phyloP scores from a whole-genome alignment of 1,139 yeast genomes.

The Yarrowia galli region DNA sequence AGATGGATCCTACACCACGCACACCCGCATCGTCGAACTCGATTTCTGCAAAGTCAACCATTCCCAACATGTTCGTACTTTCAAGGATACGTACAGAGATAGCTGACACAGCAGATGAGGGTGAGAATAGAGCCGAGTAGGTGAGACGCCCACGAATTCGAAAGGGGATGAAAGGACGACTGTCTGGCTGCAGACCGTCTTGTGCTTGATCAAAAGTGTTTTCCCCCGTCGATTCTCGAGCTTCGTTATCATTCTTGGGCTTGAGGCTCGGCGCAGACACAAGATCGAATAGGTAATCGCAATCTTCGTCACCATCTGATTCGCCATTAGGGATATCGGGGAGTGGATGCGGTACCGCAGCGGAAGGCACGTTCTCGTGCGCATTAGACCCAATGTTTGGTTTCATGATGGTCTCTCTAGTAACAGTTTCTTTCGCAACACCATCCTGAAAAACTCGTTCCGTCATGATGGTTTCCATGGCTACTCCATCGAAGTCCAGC shows the following conservation, averaged over 20 bases:
- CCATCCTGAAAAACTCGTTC: slow-evolving; percentile 25
- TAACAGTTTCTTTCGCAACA: slow-evolving; percentile 8
- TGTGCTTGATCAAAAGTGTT: neutral
- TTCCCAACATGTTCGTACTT: slow-evolving; percentile 26
- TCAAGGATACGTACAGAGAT: slow-evolving; percentile 23
- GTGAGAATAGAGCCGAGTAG: slow-evolving; percentile 20
- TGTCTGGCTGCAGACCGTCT: neutral
- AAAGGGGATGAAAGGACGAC: slow-evolving; percentile 16
- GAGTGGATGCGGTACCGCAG: neutral
- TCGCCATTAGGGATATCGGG: slow-evolving; percentile 5
- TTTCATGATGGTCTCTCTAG: slow-evolving; percentile 14
- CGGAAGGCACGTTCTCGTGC: neutral
- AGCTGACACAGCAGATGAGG: slow-evolving; percentile 9
- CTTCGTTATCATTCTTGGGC: neutral
- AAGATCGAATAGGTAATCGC: slow-evolving; percentile 22
- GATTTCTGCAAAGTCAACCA: slow-evolving; percentile 28
- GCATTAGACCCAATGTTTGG: neutral
- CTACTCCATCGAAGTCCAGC: slow-evolving; percentile 3
- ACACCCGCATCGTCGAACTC: slow-evolving; percentile 20
- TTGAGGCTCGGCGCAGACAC: slow-evolving; percentile 14
- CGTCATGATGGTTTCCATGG: slow-evolving; percentile 9
- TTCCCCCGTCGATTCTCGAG: neutral
- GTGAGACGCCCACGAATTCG: slow-evolving; percentile 23
- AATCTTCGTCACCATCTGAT: slow-evolving; percentile 8
- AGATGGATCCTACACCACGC: slow-evolving; percentile 28